A percentile compares a stretch with the other conserved stretches of the same genome.
Conservation (phyloP, 345 rosid genomes). For the Jatropha curcas region DNA sequence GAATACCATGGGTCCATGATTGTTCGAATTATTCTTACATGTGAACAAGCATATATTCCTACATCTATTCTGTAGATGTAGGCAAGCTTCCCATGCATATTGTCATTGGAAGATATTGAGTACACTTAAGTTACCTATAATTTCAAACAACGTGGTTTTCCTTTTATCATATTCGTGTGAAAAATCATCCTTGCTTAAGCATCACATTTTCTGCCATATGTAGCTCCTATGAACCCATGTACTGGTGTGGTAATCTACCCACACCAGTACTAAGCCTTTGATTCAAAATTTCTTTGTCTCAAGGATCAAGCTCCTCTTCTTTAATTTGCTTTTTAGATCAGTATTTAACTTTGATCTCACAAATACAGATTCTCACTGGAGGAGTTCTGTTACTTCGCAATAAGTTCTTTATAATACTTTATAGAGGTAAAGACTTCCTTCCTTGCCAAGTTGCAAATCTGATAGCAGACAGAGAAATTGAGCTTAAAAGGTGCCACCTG, state of each 20-base stretch:
- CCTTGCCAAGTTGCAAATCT: conserved; percentile 50
- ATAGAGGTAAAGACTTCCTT: conserved; percentile 83
- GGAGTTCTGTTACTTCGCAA: conserved; percentile 74
- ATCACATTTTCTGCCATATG: neutral
- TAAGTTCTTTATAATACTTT: conserved; percentile 68
- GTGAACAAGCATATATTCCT: conserved; percentile 1
- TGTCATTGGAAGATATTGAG: neutral
- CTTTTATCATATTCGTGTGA: neutral
- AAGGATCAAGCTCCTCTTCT: neutral
- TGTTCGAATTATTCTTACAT: conserved; percentile 4
- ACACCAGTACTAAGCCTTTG: neutral
- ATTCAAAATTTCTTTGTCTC: neutral
- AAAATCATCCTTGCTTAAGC: neutral
- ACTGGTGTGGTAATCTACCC: neutral
- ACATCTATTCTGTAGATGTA: neutral
- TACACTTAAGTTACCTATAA: neutral
- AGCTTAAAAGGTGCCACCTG: conserved; percentile 53
- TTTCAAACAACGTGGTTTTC: neutral
- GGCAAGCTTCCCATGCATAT: conserved; percentile 2
- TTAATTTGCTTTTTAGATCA: neutral
- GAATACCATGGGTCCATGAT: neutral
- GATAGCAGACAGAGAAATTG: conserved; percentile 63
- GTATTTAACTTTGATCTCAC: conserved; percentile 9
- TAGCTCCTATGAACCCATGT: neutral
- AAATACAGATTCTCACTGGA: conserved; percentile 71